Conservation (phyloP, 169 alveolate species). For the Condylostoma magnum region DNA sequence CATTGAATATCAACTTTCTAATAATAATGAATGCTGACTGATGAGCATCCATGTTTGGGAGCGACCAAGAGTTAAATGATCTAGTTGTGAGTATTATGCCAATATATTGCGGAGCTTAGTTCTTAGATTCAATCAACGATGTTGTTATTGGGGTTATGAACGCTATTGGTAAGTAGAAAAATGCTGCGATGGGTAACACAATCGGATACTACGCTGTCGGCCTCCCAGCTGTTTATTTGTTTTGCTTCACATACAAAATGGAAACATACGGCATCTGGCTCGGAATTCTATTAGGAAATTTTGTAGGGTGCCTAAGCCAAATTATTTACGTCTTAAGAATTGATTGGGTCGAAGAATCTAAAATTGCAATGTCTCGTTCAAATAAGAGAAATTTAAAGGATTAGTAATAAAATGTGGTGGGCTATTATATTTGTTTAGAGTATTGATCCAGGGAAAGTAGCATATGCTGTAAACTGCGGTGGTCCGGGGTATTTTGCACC, state of each 20-base stretch:
- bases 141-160: not conserved
- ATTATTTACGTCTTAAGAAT: not conserved
- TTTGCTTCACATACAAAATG: not conserved
- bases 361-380: not conserved
- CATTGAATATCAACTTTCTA: not conserved
- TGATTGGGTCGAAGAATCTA: not conserved
- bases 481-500: not conserved
- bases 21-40: not conserved
- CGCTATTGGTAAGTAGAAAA: not conserved
- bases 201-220: not conserved
- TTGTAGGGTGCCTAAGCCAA: not conserved
- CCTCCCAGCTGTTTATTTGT: not conserved
- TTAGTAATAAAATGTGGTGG: too few relatives aligned
- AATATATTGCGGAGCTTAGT: not conserved
- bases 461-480: constrained; percentile 16
- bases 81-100: not conserved
- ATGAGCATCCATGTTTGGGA: not conserved
- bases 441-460: constrained; percentile 6
- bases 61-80: not conserved
- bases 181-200: not conserved
- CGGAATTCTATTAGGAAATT: not conserved
- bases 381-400: not conserved
- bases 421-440: constrained; percentile 1
- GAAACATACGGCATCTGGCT: not conserved
- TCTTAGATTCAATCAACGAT: not conserved